phyloP scores from a whole-genome alignment of 2,329 filamentous ascomycete species.

The Aurifilum marmelostoma region DNA sequence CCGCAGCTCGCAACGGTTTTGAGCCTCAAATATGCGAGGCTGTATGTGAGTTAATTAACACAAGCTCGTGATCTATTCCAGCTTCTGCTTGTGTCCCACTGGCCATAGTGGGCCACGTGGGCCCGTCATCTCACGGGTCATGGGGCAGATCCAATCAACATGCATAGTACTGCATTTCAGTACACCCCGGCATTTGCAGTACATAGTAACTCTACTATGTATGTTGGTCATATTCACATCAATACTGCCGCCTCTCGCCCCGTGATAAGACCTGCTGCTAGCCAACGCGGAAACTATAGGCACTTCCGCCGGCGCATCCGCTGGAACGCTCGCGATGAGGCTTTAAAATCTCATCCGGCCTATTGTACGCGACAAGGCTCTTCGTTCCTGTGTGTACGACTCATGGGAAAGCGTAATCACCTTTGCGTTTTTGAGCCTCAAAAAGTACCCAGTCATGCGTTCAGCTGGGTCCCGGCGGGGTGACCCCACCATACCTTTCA shows the following conservation, averaged over 20 bases:
- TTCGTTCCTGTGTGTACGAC: background rate
- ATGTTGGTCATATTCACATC: background rate
- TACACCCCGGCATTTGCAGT: too few relatives aligned
- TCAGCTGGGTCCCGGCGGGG: background rate
- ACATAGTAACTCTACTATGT: too few relatives aligned
- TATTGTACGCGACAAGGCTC: background rate
- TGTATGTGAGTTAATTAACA: too few relatives aligned
- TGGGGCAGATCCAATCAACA: background rate
- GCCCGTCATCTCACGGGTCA: too few relatives aligned
- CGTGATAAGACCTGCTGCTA: background rate
- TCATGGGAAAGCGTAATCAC: too few relatives aligned
- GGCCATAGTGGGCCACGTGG: too few relatives aligned
- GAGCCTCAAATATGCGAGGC: background rate
- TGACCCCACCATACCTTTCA: background rate
- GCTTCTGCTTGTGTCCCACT: background rate
- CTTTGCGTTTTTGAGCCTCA: too few relatives aligned
- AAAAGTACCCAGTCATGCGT: background rate
- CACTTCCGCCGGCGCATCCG: background rate
- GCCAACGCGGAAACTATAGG: background rate
- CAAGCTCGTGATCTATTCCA: background rate
- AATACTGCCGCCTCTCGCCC: background rate
- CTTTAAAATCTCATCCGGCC: background rate
- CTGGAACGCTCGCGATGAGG: background rate
- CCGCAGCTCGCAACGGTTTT: background rate
- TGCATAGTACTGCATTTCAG: too few relatives aligned